These are phyloP conservation scores for Colletotrichum sansevieriae DNA, from an alignment of 2,329 filamentous ascomycete genomes.

Conservation along the genomic window DNA sequence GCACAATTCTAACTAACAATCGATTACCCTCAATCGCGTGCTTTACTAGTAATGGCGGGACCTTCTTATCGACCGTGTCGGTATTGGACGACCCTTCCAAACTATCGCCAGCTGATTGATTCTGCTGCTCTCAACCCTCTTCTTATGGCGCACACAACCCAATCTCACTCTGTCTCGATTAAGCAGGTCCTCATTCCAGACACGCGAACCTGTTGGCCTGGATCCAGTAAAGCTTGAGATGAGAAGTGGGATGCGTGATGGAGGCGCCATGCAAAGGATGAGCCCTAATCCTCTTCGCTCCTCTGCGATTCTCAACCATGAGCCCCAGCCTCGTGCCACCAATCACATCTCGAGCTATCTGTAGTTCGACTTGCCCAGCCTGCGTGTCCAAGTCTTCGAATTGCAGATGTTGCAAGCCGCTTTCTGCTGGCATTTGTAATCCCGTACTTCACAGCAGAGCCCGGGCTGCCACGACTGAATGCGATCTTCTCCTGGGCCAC, in stretches of 20 bases:
- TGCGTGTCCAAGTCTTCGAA: neutral
- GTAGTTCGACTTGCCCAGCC: neutral
- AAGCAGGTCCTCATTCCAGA: slow-evolving; percentile 26
- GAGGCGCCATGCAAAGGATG: slow-evolving; percentile 20
- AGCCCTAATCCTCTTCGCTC: slow-evolving; percentile 14
- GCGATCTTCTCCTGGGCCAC: neutral
- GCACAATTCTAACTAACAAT: neutral
- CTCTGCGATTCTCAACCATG: neutral
- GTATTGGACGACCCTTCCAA: slow-evolving; percentile 3
- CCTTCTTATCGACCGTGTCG: slow-evolving; percentile 14
- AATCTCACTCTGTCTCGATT: slow-evolving; percentile 22
- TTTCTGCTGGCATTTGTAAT: neutral
- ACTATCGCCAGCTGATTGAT: neutral
- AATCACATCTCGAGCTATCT: slow-evolving; percentile 2
- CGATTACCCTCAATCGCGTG: slow-evolving; percentile 34
- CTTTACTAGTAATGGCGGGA: slow-evolving; percentile 29
- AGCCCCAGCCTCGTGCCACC: slow-evolving; percentile 21
- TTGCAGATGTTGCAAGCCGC: neutral
- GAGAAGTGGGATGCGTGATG: slow-evolving; percentile 21
- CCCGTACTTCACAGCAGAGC: neutral
- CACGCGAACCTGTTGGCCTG: slow-evolving; percentile 24
- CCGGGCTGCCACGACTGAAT: slow-evolving; percentile 6
- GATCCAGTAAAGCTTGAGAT: slow-evolving; percentile 29
- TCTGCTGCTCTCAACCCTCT: slow-evolving; percentile 1
- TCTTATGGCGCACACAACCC: neutral